Conservation (phyloP, 2,329 filamentous ascomycete genomes). For the Ophiocordyceps camponoti-leonardi region DNA sequence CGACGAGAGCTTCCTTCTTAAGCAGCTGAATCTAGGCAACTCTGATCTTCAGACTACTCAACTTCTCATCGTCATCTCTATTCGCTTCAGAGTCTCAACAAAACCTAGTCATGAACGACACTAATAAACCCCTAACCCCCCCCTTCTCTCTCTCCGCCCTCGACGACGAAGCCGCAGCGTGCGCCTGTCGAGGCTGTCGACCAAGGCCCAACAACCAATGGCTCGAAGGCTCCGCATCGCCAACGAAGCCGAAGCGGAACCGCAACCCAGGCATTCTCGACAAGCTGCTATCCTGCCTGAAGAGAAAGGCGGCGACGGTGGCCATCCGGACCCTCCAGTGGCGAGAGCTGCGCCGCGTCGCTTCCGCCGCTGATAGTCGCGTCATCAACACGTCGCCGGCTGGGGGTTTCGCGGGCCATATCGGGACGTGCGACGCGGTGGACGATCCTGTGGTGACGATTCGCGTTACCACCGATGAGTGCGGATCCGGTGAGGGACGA, state of each 20-base stretch:
- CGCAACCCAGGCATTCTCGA: background rate
- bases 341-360: background rate
- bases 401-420: background rate
- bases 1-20: too few relatives aligned
- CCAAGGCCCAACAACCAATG: background rate
- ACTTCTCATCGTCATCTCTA: too few relatives aligned
- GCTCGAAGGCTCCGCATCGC: background rate
- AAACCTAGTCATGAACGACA: too few relatives aligned
- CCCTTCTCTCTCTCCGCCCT: background rate
- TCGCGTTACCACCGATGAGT: background rate
- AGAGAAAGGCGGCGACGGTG: background rate
- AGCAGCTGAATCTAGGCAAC: too few relatives aligned
- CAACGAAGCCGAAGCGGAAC: background rate
- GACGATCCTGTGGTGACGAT: background rate
- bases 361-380: background rate
- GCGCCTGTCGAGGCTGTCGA: background rate
- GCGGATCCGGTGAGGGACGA: background rate
- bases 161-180: background rate
- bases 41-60: too few relatives aligned
- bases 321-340: background rate
- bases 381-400: background rate
- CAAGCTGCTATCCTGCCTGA: background rate
- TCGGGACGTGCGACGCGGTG: background rate
- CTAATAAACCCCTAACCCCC: background rate
- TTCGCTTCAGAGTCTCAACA: too few relatives aligned